Evolutionary conservation across 192 early-diverging fungal genomes (phyloP).

Genomic region (Radiomyces spectabilis): DNA sequence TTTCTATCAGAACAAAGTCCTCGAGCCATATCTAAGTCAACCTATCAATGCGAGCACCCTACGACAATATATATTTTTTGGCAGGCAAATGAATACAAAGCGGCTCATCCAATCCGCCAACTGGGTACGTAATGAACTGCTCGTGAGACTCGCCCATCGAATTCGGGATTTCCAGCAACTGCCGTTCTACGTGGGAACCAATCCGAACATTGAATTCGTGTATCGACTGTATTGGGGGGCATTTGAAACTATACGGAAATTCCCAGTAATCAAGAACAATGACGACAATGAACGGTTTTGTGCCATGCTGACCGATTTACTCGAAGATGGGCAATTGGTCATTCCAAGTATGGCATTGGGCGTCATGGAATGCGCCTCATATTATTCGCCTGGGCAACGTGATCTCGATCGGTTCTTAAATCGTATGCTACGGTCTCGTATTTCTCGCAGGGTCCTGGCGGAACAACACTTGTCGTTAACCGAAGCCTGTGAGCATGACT

Average conservation of each 20-base stretch:
- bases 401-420: constrained; percentile 83
- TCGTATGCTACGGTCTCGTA: constrained; percentile 81
- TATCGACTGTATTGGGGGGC: constrained; percentile 93
- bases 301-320: constrained; percentile 59
- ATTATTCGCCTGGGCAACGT: constrained; percentile 35
- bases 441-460: constrained; percentile 83
- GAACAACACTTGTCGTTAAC: constrained; percentile 90
- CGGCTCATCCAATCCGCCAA: constrained; percentile 83
- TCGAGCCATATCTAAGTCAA: constrained; percentile 79
- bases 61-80: constrained; percentile 87
- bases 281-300: constrained; percentile 82
- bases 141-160: constrained; percentile 84
- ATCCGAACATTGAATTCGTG: constrained; percentile 78
- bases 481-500: constrained; percentile 44
- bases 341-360: constrained; percentile 88
- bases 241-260: constrained; percentile 72
- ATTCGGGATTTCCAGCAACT: constrained; percentile 90
- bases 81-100: constrained; percentile 76
- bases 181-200: constrained; percentile 89
- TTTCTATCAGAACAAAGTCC: constrained; percentile 88
- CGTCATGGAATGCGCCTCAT: constrained; percentile 64
- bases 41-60: constrained; percentile 76
- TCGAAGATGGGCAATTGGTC: constrained; percentile 76
- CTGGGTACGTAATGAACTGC: constrained; percentile 84
- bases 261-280: constrained; percentile 65